phyloP scores from a whole-genome alignment of 371 early-diverging fungal species.

The Cokeromyces recurvatus region DNA sequence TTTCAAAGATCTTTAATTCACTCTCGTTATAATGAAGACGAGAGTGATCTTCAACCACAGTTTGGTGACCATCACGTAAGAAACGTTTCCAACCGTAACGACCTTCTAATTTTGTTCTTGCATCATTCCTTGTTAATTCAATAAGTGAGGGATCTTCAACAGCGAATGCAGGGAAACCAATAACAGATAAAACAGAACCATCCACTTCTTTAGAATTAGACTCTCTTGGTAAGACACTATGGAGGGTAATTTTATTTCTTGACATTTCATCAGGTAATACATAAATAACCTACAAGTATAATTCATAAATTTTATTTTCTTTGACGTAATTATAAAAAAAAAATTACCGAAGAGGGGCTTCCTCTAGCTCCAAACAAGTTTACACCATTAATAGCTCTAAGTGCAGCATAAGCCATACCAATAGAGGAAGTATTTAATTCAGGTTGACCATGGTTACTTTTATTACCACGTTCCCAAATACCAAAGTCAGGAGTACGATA shows the following conservation, averaged over 20 bases:
- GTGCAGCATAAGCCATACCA: slow-evolving; percentile 87
- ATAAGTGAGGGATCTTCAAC: slow-evolving; percentile 67
- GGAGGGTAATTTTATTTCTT: slow-evolving; percentile 76
- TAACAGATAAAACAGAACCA: slow-evolving; percentile 80
- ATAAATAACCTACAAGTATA: slow-evolving; percentile 76
- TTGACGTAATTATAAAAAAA: background rate
- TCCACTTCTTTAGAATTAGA: slow-evolving; percentile 89
- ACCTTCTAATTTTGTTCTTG: slow-evolving; percentile 80
- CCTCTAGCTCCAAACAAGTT: slow-evolving; percentile 85
- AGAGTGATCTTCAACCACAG: slow-evolving; percentile 72
- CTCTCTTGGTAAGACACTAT: slow-evolving; percentile 84
- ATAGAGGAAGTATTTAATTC: slow-evolving; percentile 87
- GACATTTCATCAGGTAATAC: slow-evolving; percentile 86
- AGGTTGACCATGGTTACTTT: slow-evolving; percentile 84
- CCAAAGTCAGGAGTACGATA: slow-evolving; percentile 86
- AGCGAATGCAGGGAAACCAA: slow-evolving; percentile 90
- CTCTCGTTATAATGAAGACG: slow-evolving; percentile 82
- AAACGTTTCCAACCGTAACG: slow-evolving; percentile 86
- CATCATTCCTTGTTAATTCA: slow-evolving; percentile 66
- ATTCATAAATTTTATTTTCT: background rate
- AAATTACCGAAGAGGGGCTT: slow-evolving; percentile 69
- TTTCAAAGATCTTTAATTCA: slow-evolving; percentile 83
- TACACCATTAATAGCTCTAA: slow-evolving; percentile 84
- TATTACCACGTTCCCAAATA: slow-evolving; percentile 91
- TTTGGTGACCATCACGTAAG: slow-evolving; percentile 88